Conservation (phyloP, 2,329 filamentous ascomycete genomes). For the Aspergillus transmontanensis region DNA sequence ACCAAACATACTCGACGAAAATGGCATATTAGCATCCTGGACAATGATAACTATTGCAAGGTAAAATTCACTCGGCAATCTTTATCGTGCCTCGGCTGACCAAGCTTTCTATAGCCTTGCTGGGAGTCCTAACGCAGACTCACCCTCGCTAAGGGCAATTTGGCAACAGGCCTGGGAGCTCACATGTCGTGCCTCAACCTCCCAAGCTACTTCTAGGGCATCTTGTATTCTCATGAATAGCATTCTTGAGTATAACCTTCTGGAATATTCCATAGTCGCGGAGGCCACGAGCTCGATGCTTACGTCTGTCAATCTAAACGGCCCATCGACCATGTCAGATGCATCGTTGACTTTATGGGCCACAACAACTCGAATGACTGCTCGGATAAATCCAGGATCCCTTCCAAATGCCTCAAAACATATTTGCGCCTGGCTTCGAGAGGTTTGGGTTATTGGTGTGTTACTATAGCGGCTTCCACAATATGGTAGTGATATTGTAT, state of each 20-base stretch:
- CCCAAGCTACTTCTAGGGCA: conserved; percentile 71
- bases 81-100: conserved; percentile 9
- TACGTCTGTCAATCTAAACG: conserved; percentile 76
- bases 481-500: neutral
- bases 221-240: conserved; percentile 73
- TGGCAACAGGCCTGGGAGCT: conserved; percentile 81
- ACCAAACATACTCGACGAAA: conserved; percentile 68
- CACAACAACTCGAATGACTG: conserved; percentile 66
- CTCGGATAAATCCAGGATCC: conserved; percentile 68
- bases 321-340: conserved; percentile 77
- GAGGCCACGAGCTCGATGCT: conserved; percentile 74
- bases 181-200: conserved; percentile 69
- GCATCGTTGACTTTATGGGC: conserved; percentile 74
- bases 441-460: conserved; percentile 80
- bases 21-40: conserved; percentile 71
- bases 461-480: conserved; percentile 9
- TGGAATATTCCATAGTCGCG: conserved; percentile 67
- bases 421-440: conserved; percentile 78
- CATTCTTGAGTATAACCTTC: conserved; percentile 66
- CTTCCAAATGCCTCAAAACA: conserved; percentile 69
- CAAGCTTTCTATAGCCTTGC: conserved; percentile 34
- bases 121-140: conserved; percentile 36
- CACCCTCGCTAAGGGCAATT: conserved; percentile 44
- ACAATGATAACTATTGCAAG: conserved; percentile 79
- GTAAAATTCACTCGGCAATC: conserved; percentile 50